These are phyloP conservation scores for Sarocladium kiliense DNA, from an alignment of 2,329 filamentous ascomycete genomes.

Conservation along the genomic window DNA sequence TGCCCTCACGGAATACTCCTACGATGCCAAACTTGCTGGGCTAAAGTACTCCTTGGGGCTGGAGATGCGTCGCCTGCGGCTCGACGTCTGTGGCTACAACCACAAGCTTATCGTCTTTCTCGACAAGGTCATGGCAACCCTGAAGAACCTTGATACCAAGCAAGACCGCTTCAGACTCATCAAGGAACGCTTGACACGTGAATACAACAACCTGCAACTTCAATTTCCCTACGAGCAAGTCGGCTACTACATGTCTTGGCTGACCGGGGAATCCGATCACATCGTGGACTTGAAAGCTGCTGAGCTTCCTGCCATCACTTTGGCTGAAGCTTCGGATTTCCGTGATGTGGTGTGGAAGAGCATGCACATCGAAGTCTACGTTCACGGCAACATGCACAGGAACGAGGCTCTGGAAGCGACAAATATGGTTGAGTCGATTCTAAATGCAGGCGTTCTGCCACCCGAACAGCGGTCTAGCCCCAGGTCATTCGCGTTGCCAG, in stretches of 20 bases:
- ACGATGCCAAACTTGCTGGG: conserved; percentile 90
- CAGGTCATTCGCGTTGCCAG: conserved; percentile 71
- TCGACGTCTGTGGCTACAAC: conserved; percentile 87
- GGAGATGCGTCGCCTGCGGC: conserved; percentile 66
- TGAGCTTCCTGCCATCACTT: conserved; percentile 70
- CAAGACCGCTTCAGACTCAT: conserved; percentile 88
- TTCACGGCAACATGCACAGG: conserved; percentile 90
- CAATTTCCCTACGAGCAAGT: conserved; percentile 88
- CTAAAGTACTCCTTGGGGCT: conserved; percentile 75
- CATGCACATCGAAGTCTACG: conserved; percentile 80
- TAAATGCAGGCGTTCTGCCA: conserved; percentile 73
- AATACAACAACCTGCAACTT: conserved; percentile 80
- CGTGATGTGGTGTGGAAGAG: conserved; percentile 76
- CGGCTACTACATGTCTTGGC: conserved; percentile 73
- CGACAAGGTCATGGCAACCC: conserved; percentile 79
- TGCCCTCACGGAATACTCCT: conserved; percentile 86
- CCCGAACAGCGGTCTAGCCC: conserved; percentile 73
- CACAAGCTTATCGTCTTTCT: conserved; percentile 90
- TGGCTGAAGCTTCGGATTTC: conserved; percentile 70
- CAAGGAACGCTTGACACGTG: conserved; percentile 74
- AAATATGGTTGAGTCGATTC: conserved; percentile 70
- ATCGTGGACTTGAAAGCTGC: conserved; percentile 74
- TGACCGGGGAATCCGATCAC: conserved; percentile 71
- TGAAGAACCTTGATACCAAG: conserved; percentile 78
- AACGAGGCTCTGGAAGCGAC: conserved; percentile 86